phyloP scores from a whole-genome alignment of 2,329 filamentous ascomycete genomes.

The Aspergillus versicolor region DNA sequence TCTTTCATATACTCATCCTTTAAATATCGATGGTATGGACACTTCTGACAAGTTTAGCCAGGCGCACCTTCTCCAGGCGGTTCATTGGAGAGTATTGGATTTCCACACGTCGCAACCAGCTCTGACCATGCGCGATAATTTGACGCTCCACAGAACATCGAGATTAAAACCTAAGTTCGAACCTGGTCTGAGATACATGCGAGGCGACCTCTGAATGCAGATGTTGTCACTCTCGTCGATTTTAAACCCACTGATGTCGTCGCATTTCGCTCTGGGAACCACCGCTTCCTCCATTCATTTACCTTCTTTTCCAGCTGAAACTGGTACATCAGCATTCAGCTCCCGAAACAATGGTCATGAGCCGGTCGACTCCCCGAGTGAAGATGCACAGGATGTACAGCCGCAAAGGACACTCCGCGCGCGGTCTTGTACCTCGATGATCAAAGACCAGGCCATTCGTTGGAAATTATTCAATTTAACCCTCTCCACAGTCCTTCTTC shows the following conservation, averaged over 20 bases:
- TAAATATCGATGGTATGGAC: background rate
- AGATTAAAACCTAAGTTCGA: background rate
- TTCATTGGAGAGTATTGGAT: background rate
- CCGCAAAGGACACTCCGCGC: slow-evolving; percentile 6
- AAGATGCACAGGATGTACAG: slow-evolving; percentile 9
- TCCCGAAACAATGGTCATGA: background rate
- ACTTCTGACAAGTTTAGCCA: background rate
- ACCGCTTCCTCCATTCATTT: background rate
- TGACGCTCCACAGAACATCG: background rate
- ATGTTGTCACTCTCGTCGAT: background rate
- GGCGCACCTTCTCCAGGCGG: background rate
- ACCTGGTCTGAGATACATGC: background rate
- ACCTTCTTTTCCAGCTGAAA: background rate
- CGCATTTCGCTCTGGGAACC: background rate
- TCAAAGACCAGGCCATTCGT: slow-evolving; percentile 55
- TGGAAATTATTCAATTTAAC: slow-evolving; percentile 60
- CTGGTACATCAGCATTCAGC: background rate
- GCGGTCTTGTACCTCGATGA: slow-evolving; percentile 39
- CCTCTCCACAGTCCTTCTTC: slow-evolving; percentile 64
- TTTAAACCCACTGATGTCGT: background rate
- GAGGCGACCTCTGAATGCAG: background rate
- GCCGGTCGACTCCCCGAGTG: background rate
- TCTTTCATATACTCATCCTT: background rate
- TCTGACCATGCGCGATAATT: background rate
- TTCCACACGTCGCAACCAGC: background rate